Evolutionary conservation across 306 rosid species (phyloP).

Genomic region (Prunus campanulata): DNA sequence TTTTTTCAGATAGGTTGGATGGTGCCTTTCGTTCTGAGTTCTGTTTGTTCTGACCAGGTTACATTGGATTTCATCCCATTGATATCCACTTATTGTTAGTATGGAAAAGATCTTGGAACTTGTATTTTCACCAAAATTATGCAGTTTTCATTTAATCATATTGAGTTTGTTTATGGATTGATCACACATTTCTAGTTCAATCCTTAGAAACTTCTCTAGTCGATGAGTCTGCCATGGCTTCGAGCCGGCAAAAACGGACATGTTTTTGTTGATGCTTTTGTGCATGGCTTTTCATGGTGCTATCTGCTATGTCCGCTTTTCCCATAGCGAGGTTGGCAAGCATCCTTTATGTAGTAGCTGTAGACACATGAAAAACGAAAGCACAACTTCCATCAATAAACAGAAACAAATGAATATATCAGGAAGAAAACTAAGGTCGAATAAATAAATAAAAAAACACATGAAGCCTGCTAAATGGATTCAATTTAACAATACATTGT

Average conservation of each 20-base stretch:
- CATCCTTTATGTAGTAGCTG: too few relatives aligned
- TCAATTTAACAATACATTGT: too few relatives aligned
- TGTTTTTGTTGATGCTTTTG: too few relatives aligned
- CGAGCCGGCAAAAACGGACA: not conserved
- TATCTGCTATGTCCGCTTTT: not conserved
- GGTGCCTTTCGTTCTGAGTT: constrained; percentile 28
- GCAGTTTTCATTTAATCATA: not conserved
- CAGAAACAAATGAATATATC: too few relatives aligned
- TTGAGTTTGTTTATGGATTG: not conserved
- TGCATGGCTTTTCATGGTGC: not conserved
- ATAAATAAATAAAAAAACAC: too few relatives aligned
- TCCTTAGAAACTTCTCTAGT: not conserved
- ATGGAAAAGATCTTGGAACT: not conserved
- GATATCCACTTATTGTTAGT: not conserved
- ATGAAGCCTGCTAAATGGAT: too few relatives aligned
- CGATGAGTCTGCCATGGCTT: not conserved
- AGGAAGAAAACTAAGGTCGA: too few relatives aligned
- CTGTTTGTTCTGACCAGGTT: constrained; percentile 18
- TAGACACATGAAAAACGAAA: too few relatives aligned
- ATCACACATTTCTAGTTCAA: not conserved
- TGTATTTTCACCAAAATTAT: not conserved
- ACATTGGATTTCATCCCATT: not conserved
- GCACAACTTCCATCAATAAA: too few relatives aligned
- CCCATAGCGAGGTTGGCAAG: too few relatives aligned
- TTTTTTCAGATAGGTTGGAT: constrained; percentile 42